Conservation (phyloP, 768 basidiomycete genomes). For the Dentipellis sp. region DNA sequence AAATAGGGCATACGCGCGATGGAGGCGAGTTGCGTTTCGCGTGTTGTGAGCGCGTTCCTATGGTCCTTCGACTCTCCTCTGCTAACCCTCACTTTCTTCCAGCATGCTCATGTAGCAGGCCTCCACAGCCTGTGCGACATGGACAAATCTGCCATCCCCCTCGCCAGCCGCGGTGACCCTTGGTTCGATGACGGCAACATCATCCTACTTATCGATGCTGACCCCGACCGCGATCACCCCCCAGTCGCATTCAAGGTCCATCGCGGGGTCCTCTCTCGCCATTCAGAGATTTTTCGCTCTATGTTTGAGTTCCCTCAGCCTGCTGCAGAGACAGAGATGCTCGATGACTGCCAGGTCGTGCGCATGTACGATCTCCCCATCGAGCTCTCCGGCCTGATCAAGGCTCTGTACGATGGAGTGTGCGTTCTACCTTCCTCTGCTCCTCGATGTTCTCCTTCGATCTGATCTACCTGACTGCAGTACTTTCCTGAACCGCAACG, state of each 20-base stretch:
- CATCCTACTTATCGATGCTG: slow-evolving; percentile 30
- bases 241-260: slow-evolving; percentile 44
- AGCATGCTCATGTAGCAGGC: background rate
- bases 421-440: slow-evolving; percentile 24
- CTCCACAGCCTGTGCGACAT: background rate
- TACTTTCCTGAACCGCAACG: slow-evolving; percentile 27
- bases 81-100: background rate
- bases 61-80: background rate
- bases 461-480: slow-evolving; percentile 17
- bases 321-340: slow-evolving; percentile 20
- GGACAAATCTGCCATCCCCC: background rate
- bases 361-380: slow-evolving; percentile 41
- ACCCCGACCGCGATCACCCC: slow-evolving; percentile 21
- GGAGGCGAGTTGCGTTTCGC: background rate
- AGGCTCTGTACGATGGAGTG: slow-evolving; percentile 49
- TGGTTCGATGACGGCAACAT: slow-evolving; percentile 60
- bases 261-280: slow-evolving; percentile 33
- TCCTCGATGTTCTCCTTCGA: background rate
- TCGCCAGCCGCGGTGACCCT: slow-evolving; percentile 27
- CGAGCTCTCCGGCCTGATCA: slow-evolving; percentile 42
- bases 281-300: slow-evolving; percentile 47
- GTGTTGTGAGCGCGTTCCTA: background rate
- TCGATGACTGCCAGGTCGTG: slow-evolving; percentile 42
- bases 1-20: background rate
- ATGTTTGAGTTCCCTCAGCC: slow-evolving; percentile 46